Base-by-base conservation (phyloP, 2,329 filamentous ascomycete species). In the Cryphonectria carpinicola region DNA sequence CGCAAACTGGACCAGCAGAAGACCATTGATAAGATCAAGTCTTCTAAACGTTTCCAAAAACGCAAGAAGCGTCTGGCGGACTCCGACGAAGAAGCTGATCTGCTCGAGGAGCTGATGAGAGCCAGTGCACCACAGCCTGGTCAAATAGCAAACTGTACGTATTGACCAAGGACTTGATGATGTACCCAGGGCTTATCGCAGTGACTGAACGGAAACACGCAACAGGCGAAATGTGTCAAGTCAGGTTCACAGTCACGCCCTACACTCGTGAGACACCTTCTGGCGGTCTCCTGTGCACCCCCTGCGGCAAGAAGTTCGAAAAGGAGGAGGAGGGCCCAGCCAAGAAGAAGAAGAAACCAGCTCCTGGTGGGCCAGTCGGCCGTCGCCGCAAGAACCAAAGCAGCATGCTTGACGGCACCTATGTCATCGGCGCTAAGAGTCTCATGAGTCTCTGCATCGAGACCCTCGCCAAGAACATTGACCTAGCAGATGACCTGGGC, bases 161-260 rank as follows among this genome's bases (percentile, higher is more conserved):
- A 19, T 35, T 10, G 11, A 17, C 8, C 39, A 46, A 8, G 14
- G 17, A 19, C 54, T 32, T n/a, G 8, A n/a, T 25, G 22, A 37
- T 39, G 32, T 5, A 19, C 5, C 28, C 28, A 14, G 4, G 19
- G 7, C 22, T 32, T 22, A 14, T 25, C 8, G 37, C 56, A 52
- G 28, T 25, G 14, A n/a, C 60, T 46, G 60, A 25, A 14, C 39
- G 13, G 10, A 32, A 56, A 56, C 14, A 11, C 28, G 19, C 17
- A 28, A 43, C 13, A 68, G 66, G 66, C 78, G 94, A 93, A 73
- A 82, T 90, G 3, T 98, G 95, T 79, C 86, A 87, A 60, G 97
- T 96, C 79, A 90, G 94, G 52, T 98, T 98, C 78, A 97, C 94
- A 0, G 95, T 98, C 61, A 98, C 95, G 0, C 88, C 93, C 0